These are phyloP conservation scores for Musa itinerans DNA, from an alignment of 176 grass and related monocot genomes.

Conservation along the genomic window DNA sequence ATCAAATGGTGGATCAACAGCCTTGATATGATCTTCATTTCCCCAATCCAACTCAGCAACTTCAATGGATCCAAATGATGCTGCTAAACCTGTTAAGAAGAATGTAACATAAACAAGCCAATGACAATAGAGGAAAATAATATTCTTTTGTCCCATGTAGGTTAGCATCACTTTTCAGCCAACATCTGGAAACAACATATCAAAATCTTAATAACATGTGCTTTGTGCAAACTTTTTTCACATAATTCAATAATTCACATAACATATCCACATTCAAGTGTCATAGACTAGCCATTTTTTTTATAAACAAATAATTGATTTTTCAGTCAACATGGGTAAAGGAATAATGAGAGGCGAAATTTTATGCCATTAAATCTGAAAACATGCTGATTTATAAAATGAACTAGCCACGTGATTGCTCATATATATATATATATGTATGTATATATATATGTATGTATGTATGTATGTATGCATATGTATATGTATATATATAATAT, in stretches of 20 bases:
- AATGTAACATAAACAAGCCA: neutral
- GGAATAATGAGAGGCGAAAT: neutral
- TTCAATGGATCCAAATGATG: conserved; percentile 48
- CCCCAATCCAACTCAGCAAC: conserved; percentile 90
- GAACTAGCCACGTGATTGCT: neutral
- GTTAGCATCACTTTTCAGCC: neutral
- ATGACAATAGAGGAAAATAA: neutral
- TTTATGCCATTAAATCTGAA: neutral
- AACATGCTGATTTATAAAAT: neutral
- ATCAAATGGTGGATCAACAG: conserved; percentile 80
- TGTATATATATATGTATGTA: neutral
- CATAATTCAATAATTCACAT: no score
- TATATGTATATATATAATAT: neutral
- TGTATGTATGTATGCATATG: neutral
- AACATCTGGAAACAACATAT: neutral
- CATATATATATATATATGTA: neutral
- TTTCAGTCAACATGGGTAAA: neutral
- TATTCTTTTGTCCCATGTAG: no score
- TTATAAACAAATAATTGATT: no score
- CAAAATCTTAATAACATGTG: neutral
- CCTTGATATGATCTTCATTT: conserved; percentile 66
- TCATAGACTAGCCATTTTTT: no score
- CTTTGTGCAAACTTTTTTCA: no score
- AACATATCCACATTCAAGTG: no score
- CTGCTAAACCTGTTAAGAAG: conserved; percentile 22